phyloP scores from a whole-genome alignment of 768 basidiomycete species.

The Suillus lakei region DNA sequence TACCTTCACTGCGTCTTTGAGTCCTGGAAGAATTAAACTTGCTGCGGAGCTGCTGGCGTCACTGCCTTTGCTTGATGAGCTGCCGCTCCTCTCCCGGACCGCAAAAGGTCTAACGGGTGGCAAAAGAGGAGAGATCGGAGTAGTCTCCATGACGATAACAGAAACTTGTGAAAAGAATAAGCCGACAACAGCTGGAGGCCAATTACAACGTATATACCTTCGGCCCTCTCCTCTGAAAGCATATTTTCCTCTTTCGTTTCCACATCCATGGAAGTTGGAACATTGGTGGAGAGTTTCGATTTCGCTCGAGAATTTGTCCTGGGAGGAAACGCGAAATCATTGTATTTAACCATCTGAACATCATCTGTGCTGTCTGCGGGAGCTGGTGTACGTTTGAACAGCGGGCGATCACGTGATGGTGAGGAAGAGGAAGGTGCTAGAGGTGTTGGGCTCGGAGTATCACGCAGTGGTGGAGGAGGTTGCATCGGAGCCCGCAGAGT shows the following conservation, averaged over 20 bases:
- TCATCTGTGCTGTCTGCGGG: constrained; percentile 43
- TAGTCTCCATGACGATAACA: constrained; percentile 58
- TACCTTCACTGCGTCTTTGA: constrained; percentile 80
- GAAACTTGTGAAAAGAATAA: constrained; percentile 52
- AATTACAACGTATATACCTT: not conserved
- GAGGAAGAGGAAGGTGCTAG: constrained; percentile 37
- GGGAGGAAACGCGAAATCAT: constrained; percentile 59
- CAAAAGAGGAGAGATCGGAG: constrained; percentile 39
- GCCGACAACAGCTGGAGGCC: constrained; percentile 19
- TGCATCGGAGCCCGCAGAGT: constrained; percentile 48
- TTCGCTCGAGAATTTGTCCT: constrained; percentile 37
- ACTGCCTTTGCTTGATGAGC: constrained; percentile 46
- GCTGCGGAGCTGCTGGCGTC: constrained; percentile 33
- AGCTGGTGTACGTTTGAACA: constrained; percentile 33
- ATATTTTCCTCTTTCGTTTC: constrained; percentile 28
- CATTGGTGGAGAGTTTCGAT: constrained; percentile 34
- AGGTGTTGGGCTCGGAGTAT: constrained; percentile 32
- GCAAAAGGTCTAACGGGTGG: constrained; percentile 53
- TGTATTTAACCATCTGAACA: constrained; percentile 47
- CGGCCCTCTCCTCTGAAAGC: constrained; percentile 6
- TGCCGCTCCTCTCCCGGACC: constrained; percentile 53
- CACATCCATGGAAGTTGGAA: constrained; percentile 18
- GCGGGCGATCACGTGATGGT: constrained; percentile 39
- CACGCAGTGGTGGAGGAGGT: constrained; percentile 28
- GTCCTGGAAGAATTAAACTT: constrained; percentile 53